phyloP scores from a whole-genome alignment of 768 basidiomycete species.

The Pilatotrama ljubarskyi region DNA sequence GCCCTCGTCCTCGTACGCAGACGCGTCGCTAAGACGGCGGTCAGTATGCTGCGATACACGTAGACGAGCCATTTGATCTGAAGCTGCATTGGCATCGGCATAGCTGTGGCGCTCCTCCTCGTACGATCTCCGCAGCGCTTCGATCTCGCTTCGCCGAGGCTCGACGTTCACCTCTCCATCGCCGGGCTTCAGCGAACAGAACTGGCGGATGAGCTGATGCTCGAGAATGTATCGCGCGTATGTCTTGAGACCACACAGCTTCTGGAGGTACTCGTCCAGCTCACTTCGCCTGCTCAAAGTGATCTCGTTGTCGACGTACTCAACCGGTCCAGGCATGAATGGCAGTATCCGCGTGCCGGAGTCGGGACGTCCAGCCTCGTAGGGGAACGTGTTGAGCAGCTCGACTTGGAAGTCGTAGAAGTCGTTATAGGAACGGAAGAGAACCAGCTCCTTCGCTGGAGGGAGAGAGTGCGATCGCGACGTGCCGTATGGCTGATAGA shows the following conservation, averaged over 20 bases:
- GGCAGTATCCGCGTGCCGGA: slow-evolving; percentile 78
- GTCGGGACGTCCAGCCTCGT: slow-evolving; percentile 82
- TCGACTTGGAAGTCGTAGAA: slow-evolving; percentile 97
- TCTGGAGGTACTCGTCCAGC: slow-evolving; percentile 84
- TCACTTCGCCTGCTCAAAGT: slow-evolving; percentile 80
- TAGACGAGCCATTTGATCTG: slow-evolving; percentile 48
- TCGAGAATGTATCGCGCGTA: slow-evolving; percentile 82
- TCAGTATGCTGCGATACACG: slow-evolving; percentile 48
- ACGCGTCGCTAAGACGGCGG: slow-evolving; percentile 57
- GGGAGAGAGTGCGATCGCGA: slow-evolving; percentile 58
- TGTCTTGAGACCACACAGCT: slow-evolving; percentile 70
- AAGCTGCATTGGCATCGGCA: slow-evolving; percentile 38
- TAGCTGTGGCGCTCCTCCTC: slow-evolving; percentile 22
- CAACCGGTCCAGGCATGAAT: slow-evolving; percentile 95
- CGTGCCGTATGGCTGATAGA: slow-evolving; percentile 80
- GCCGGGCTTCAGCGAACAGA: slow-evolving; percentile 83
- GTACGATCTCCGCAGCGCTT: slow-evolving; percentile 41
- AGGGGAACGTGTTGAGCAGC: slow-evolving; percentile 83
- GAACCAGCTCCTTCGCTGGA: slow-evolving; percentile 72
- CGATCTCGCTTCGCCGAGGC: slow-evolving; percentile 58
- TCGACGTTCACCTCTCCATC: slow-evolving; percentile 74
- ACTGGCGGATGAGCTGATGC: slow-evolving; percentile 75
- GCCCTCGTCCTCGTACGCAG: slow-evolving; percentile 46
- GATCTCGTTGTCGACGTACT: slow-evolving; percentile 79
- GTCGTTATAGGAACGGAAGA: slow-evolving; percentile 96